phyloP scores from a whole-genome alignment of 1,139 yeast species.

The Geotrichum carabidarum region DNA sequence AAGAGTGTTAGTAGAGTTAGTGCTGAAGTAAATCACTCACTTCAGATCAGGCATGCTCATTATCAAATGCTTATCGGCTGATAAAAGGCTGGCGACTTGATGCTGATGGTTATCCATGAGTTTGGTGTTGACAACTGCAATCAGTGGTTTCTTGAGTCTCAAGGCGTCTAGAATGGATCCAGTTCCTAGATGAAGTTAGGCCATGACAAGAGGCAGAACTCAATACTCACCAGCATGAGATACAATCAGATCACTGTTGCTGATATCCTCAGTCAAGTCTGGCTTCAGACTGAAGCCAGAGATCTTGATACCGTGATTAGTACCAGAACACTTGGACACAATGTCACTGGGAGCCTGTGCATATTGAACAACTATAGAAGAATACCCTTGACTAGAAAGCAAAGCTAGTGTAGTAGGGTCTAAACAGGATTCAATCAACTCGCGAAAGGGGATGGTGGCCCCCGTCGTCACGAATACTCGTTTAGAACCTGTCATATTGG shows the following conservation, averaged over 20 bases:
- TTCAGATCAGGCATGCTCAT: slow-evolving; percentile 21
- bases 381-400: slow-evolving; percentile 39
- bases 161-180: slow-evolving; percentile 84
- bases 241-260: slow-evolving; percentile 49
- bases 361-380: slow-evolving; percentile 56
- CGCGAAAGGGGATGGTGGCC: slow-evolving; percentile 73
- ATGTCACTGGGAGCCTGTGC: slow-evolving; percentile 46
- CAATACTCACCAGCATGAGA: slow-evolving; percentile 64
- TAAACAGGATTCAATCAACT: slow-evolving; percentile 46
- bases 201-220: neutral
- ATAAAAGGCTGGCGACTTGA: slow-evolving; percentile 65
- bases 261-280: slow-evolving; percentile 9
- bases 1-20: neutral
- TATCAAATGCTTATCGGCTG: slow-evolving; percentile 37
- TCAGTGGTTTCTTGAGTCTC: slow-evolving; percentile 50
- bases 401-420: slow-evolving; percentile 38
- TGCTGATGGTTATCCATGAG: slow-evolving; percentile 85
- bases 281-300: slow-evolving; percentile 31
- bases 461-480: slow-evolving; percentile 65
- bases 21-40: neutral
- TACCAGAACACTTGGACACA: slow-evolving; percentile 22
- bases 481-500: neutral
- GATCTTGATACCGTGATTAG: slow-evolving; percentile 36
- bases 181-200: slow-evolving; percentile 43
- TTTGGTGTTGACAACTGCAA: slow-evolving; percentile 63